A percentile compares a stretch with the other conserved stretches of the same genome.
These are phyloP conservation scores for Colletotrichum spaethianum DNA, from an alignment of 2,329 filamentous ascomycete genomes.

Conservation along the genomic window DNA sequence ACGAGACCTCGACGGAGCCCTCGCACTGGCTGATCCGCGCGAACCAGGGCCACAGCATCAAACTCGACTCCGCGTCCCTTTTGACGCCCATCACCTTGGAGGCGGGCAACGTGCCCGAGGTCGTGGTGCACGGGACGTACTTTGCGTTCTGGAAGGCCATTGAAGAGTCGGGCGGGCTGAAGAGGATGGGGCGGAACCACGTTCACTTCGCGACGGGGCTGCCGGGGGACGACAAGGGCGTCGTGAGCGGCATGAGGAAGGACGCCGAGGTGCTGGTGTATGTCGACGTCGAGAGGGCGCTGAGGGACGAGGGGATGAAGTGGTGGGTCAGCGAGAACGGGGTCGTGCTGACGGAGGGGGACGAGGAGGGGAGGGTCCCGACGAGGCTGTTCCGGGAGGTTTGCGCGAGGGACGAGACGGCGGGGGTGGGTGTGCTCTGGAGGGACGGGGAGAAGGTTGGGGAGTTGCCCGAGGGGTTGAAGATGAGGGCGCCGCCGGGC, in stretches of 20 bases:
- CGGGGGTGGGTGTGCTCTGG: constrained; percentile 74
- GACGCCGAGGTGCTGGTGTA: constrained; percentile 85
- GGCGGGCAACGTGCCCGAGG: constrained; percentile 70
- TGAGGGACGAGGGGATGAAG: constrained; percentile 70
- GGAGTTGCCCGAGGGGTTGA: constrained; percentile 75
- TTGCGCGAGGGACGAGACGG: constrained; percentile 65
- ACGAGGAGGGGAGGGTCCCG: constrained; percentile 74
- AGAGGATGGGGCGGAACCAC: constrained; percentile 86
- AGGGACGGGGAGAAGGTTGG: constrained; percentile 76
- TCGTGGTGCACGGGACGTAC: constrained; percentile 91
- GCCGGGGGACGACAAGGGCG: constrained; percentile 63
- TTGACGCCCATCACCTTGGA: constrained; percentile 77
- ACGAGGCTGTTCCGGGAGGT: constrained; percentile 80
- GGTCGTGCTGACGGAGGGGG: constrained; percentile 77
- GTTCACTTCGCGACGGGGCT: constrained; percentile 90
- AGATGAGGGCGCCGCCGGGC: constrained; percentile 62
- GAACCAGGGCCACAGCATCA: constrained; percentile 94
- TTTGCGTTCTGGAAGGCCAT: constrained; percentile 85
- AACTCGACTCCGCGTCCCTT: constrained; percentile 78
- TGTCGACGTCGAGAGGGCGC: constrained; percentile 77
- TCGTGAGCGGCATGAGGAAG: constrained; percentile 85
- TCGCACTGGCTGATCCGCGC: constrained; percentile 89
- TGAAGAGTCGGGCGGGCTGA: constrained; percentile 81
- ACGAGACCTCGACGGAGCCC: constrained; percentile 61
- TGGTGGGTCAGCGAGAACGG: constrained; percentile 88